phyloP scores from a whole-genome alignment of 2,329 filamentous ascomycete species.

The Ascochyta clinopodiicola region DNA sequence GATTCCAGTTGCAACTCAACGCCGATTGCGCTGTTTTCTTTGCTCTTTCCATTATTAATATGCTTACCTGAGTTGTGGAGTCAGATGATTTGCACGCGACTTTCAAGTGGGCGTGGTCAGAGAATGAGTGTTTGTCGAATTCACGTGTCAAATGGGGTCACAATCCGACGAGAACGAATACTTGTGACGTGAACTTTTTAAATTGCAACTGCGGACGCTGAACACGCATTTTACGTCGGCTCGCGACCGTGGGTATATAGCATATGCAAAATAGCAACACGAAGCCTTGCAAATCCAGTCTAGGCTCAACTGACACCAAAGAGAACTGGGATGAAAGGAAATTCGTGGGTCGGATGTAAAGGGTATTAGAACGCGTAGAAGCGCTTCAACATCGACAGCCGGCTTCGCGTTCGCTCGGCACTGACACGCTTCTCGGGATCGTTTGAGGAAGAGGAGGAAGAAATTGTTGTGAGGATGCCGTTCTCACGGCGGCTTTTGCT shows the following conservation, averaged over 20 bases:
- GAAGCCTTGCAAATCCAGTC: neutral
- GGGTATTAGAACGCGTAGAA: conserved; percentile 11
- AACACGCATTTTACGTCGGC: conserved; percentile 6
- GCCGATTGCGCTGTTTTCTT: too few relatives aligned
- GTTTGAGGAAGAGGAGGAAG: neutral
- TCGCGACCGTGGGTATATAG: conserved; percentile 28
- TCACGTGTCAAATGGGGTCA: too few relatives aligned
- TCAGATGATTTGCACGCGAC: too few relatives aligned
- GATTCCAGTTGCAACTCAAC: neutral
- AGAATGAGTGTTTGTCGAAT: too few relatives aligned
- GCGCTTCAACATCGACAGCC: conserved; percentile 11
- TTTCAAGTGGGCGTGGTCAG: too few relatives aligned
- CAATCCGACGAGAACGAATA: too few relatives aligned
- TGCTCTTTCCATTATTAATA: too few relatives aligned
- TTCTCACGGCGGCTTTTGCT: neutral
- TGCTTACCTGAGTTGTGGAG: too few relatives aligned
- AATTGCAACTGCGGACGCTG: neutral
- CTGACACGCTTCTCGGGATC: conserved; percentile 1
- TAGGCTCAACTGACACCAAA: neutral
- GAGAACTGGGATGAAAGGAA: neutral
- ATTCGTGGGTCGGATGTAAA: neutral
- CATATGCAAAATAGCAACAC: conserved; percentile 13
- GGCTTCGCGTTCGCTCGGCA: neutral
- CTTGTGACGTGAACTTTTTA: neutral
- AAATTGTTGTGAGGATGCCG: neutral